Evolutionary conservation across 169 alveolate species (phyloP), one percentile per base, ranked within the genome.

Genomic region (Eimeria acervulina): DNA sequence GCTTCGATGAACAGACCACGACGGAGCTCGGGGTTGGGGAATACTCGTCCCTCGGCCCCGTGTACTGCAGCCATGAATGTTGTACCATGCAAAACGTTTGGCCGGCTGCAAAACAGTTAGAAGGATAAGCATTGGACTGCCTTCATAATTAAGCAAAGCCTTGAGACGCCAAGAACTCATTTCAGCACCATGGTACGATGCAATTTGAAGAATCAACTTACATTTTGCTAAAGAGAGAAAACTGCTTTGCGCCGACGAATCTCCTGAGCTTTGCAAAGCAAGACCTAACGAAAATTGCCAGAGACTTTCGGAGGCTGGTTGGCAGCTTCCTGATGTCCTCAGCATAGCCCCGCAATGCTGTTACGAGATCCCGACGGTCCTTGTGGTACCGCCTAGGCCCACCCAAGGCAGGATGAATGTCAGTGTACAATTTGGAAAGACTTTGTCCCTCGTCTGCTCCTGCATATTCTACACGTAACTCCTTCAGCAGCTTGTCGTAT

Each of bases 391-490:
- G 76, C 80, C 21, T 17, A 33, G 93, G 81, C 80, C 93, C 93
- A 13, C 93, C 96, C 31, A 80, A 78, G n/a, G 96, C 90, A 26
- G 93, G 87, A 66, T 93, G 93, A 33, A 93, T 80, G 33, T 80
- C 40, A 28, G 85, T 26, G 52, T 63, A 51, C 87, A 83, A 1
- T 31, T 59, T 59, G 40, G 52, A 26, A 21, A 93, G 74, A 91
- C 15, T 59, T 28, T 47, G 80, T 26, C 61, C 81, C 21, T n/a
- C 42, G 33, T 28, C 76, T 28, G 51, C 84, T 17, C 66, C 74
- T 38, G 80, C 55, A 33, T 74, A n/a, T 42, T 83, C 91, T 28
- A 63, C 70, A 26, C 80, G 55, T 21, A 87, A 68, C 74, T 93
- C 81, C 89, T 61, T 59, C 80, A 44, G 44, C 59, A 93, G 66